These are phyloP conservation scores for Escovopsis sp. DNA, from an alignment of 2,329 filamentous ascomycete genomes.

Conservation along the genomic window DNA sequence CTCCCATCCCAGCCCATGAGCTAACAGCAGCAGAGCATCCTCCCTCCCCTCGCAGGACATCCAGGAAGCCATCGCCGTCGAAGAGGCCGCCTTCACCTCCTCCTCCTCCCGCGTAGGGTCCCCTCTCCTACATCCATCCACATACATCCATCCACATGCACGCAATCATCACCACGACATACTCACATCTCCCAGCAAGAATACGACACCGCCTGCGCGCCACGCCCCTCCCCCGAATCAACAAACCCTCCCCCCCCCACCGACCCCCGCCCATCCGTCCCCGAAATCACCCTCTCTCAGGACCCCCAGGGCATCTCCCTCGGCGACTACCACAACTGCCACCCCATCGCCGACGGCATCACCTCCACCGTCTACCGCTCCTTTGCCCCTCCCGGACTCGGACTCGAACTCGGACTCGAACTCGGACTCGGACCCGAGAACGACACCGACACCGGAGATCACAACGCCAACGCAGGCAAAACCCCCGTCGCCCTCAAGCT, in stretches of 20 bases:
- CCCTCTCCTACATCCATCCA: conserved; percentile 1
- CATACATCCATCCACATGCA: background rate
- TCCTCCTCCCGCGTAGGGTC: conserved; percentile 41
- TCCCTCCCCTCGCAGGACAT: conserved; percentile 15
- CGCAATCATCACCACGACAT: conserved; percentile 7
- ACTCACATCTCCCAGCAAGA: conserved; percentile 41
- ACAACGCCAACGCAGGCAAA: too few species aligned
- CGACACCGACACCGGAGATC: too few species aligned
- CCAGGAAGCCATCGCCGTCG: conserved; percentile 43
- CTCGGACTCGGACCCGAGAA: too few species aligned
- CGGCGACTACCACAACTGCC: conserved; percentile 37
- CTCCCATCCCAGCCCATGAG: too few species aligned
- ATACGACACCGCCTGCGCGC: conserved; percentile 32
- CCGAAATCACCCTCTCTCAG: background rate
- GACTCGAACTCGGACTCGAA: too few species aligned
- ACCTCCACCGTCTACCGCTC: conserved; percentile 75
- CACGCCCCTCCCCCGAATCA: conserved; percentile 7
- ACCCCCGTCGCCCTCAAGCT: conserved; percentile 56
- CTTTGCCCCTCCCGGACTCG: too few species aligned
- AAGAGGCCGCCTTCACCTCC: conserved; percentile 46
- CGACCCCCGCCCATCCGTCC: background rate
- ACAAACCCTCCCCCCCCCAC: too few species aligned
- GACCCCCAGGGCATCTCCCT: conserved; percentile 27
- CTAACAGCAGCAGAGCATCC: conserved; percentile 17
- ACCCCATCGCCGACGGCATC: conserved; percentile 47